Percentiles rank a stretch among this genome's conserved stretches.
These are phyloP conservation scores for Hypoxylon fragiforme DNA, from an alignment of 495 filamentous ascomycete genomes.

Conservation along the genomic window DNA sequence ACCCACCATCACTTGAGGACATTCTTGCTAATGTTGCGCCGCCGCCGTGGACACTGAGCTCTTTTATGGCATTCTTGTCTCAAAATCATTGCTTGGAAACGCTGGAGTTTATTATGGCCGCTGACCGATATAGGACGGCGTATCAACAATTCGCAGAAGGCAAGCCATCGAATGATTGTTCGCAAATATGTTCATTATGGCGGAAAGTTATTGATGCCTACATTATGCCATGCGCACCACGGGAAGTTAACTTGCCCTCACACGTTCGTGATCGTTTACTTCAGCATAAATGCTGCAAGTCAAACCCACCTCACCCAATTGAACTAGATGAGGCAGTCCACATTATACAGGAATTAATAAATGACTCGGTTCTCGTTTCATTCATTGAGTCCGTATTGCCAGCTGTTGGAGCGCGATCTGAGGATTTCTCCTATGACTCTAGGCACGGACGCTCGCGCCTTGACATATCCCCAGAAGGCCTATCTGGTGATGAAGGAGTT, in stretches of 20 bases:
- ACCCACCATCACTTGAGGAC: conserved; percentile 80
- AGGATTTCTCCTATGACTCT: conserved; percentile 41
- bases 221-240: conserved; percentile 75
- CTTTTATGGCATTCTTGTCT: conserved; percentile 96
- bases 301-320: conserved; percentile 74
- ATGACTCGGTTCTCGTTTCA: conserved; percentile 86
- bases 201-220: conserved; percentile 70
- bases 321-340: conserved; percentile 84
- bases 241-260: conserved; percentile 91
- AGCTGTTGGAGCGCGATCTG: conserved; percentile 35
- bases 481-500: conserved; percentile 41
- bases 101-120: conserved; percentile 95
- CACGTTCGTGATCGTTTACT: conserved; percentile 82
- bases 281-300: conserved; percentile 55
- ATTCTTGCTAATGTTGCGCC: conserved; percentile 86
- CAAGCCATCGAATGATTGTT: conserved; percentile 53
- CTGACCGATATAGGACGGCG: conserved; percentile 81
- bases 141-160: conserved; percentile 49
- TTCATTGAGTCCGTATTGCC: conserved; percentile 68
- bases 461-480: conserved; percentile 44
- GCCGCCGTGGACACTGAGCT: conserved; percentile 87
- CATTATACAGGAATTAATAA: conserved; percentile 94
- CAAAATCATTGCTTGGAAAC: conserved; percentile 98
- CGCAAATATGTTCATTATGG: conserved; percentile 76
- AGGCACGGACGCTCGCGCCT: conserved; percentile 46